A percentile compares a stretch with the other conserved stretches of the same genome.
phyloP scores from a whole-genome alignment of 2,329 filamentous ascomycete species.

The Parastagonospora avenae region DNA sequence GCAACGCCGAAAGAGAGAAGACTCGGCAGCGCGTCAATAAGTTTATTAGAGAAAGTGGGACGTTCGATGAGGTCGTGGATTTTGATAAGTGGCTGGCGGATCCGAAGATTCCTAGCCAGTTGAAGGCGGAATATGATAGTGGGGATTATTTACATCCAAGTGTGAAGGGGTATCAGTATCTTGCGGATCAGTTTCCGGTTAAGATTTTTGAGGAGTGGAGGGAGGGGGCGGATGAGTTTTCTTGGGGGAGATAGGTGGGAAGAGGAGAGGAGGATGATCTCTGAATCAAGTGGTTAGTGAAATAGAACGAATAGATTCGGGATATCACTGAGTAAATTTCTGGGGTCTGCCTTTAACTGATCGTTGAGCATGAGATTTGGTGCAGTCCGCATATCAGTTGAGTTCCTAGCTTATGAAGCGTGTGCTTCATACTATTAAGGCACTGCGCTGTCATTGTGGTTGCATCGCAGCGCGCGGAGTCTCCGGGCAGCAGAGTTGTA shows the following conservation, averaged over 20 bases:
- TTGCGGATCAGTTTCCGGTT: conserved; percentile 65
- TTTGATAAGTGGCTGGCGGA: conserved; percentile 65
- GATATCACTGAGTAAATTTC: too few species aligned
- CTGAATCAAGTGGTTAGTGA: too few species aligned
- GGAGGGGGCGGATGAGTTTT: conserved; percentile 4
- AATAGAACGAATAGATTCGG: background rate
- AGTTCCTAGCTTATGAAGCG: too few species aligned
- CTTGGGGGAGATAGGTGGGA: background rate
- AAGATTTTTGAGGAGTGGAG: conserved; percentile 51
- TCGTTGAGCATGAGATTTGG: too few species aligned
- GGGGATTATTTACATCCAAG: conserved; percentile 71
- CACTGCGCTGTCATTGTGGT: too few species aligned
- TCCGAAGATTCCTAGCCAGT: conserved; percentile 51
- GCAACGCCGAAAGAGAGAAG: conserved; percentile 59
- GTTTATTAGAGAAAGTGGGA: conserved; percentile 63
- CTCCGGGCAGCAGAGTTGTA: too few species aligned
- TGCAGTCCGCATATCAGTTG: too few species aligned
- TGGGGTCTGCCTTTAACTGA: too few species aligned
- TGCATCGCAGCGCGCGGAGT: too few species aligned
- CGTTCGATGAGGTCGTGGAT: conserved; percentile 66
- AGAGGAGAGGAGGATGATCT: too few species aligned
- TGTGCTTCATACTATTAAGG: too few species aligned
- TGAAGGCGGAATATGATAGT: conserved; percentile 60
- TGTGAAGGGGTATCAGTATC: conserved; percentile 61
- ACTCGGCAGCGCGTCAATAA: conserved; percentile 64